phyloP scores from a whole-genome alignment of 345 rosid species.

The Chamaenerion angustifolium region DNA sequence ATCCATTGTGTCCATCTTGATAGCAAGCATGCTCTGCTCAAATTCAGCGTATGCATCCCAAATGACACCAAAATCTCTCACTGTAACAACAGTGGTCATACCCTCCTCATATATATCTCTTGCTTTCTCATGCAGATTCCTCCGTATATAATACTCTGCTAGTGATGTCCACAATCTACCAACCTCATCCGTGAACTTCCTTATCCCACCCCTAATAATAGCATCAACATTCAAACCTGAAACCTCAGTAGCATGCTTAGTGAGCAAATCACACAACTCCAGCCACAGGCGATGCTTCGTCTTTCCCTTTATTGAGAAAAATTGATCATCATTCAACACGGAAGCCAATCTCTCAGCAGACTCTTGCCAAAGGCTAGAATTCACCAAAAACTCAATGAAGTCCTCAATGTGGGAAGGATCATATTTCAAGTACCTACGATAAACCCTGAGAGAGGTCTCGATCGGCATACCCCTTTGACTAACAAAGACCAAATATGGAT shows the following conservation, averaged over 20 bases:
- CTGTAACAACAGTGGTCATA: conserved; percentile 84
- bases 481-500: conserved; percentile 68
- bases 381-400: conserved; percentile 76
- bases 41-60: conserved; percentile 77
- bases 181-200: conserved; percentile 86
- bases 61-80: conserved; percentile 85
- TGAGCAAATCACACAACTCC: conserved; percentile 81
- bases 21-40: conserved; percentile 66
- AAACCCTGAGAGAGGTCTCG: conserved; percentile 86
- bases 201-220: conserved; percentile 86
- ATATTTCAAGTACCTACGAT: conserved; percentile 84
- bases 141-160: conserved; percentile 89
- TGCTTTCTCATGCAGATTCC: conserved; percentile 75
- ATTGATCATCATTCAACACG: conserved; percentile 77
- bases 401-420: conserved; percentile 89
- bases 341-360: conserved; percentile 75
- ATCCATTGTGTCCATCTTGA: conserved; percentile 54
- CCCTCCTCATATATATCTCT: conserved; percentile 95
- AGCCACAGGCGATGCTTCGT: conserved; percentile 85
- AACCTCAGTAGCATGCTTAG: conserved; percentile 66
- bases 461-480: conserved; percentile 80
- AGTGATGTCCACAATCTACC: conserved; percentile 93
- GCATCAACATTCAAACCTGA: conserved; percentile 92
- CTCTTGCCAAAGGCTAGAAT: conserved; percentile 85
- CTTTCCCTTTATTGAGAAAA: conserved; percentile 75